Evolutionary conservation across 352 stramenopile species (phyloP).

Genomic region (Achlya hypogyna): DNA sequence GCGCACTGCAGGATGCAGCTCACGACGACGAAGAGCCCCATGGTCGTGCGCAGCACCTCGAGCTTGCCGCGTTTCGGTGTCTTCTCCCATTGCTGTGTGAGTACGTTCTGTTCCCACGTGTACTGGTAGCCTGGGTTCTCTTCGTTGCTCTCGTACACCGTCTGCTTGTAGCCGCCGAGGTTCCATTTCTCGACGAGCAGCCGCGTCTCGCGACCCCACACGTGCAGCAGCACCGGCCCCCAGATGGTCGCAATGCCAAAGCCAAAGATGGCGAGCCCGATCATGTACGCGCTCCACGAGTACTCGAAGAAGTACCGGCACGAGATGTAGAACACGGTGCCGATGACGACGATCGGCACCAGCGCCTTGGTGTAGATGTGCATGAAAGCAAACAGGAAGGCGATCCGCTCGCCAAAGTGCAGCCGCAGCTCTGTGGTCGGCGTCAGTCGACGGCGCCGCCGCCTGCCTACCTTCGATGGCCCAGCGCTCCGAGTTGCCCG

Average conservation of each 20-base stretch:
- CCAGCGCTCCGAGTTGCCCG: constrained; percentile 76
- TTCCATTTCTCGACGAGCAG: constrained; percentile 85
- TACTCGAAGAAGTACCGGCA: constrained; percentile 51
- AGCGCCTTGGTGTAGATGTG: constrained; percentile 86
- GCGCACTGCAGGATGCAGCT: constrained; percentile 72
- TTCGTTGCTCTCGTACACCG: constrained; percentile 81
- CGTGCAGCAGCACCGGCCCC: constrained; percentile 70
- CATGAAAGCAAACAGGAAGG: constrained; percentile 85
- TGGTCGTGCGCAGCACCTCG: constrained; percentile 76
- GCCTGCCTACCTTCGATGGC: constrained; percentile 39
- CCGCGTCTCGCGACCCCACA: constrained; percentile 73
- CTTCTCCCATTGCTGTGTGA: constrained; percentile 85
- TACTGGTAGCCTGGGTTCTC: constrained; percentile 81
- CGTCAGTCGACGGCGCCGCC: background rate
- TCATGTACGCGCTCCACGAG: constrained; percentile 64
- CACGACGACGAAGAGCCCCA: constrained; percentile 73
- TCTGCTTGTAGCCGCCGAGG: constrained; percentile 76
- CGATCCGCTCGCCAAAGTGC: constrained; percentile 82
- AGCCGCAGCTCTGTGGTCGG: constrained; percentile 46
- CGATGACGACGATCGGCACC: constrained; percentile 49
- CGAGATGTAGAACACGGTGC: constrained; percentile 59
- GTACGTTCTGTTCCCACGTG: constrained; percentile 77
- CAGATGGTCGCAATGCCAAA: constrained; percentile 73
- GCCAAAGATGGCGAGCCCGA: constrained; percentile 56
- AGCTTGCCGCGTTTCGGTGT: constrained; percentile 72